Percentiles rank a stretch among this genome's conserved stretches.
phyloP scores from a whole-genome alignment of 257 asterid genomes.

The Asclepias syriaca region DNA sequence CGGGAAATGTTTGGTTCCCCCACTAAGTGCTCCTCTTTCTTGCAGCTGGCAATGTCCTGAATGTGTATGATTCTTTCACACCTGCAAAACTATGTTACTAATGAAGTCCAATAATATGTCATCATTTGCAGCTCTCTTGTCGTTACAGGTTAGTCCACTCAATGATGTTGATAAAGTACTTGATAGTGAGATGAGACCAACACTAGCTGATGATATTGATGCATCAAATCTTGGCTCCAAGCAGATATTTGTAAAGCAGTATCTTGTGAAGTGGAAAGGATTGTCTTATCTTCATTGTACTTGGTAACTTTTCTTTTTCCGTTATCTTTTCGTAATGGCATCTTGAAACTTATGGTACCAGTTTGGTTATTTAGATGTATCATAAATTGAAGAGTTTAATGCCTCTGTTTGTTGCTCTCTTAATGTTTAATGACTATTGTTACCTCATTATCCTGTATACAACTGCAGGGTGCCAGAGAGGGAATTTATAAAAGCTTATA shows the following conservation, averaged over 20 bases:
- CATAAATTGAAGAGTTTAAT: background rate
- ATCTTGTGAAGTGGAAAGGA: constrained; percentile 95
- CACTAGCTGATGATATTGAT: constrained; percentile 57
- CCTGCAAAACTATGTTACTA: constrained; percentile 18
- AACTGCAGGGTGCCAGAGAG: constrained; percentile 88
- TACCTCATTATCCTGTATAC: constrained; percentile 11
- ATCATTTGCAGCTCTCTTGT: constrained; percentile 4
- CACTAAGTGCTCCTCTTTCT: constrained; percentile 56
- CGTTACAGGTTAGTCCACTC: constrained; percentile 70
- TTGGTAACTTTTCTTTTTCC: constrained; percentile 41
- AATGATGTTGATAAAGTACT: constrained; percentile 83
- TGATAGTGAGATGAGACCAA: constrained; percentile 88
- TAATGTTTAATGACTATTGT: background rate
- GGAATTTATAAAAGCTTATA: constrained; percentile 79
- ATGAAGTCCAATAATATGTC: constrained; percentile 11
- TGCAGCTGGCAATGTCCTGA: constrained; percentile 86
- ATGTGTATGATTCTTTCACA: constrained; percentile 52
- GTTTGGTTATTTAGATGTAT: background rate
- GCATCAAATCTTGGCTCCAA: constrained; percentile 61
- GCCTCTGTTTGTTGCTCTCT: background rate
- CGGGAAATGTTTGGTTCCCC: constrained; percentile 73
- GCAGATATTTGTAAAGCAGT: constrained; percentile 82
- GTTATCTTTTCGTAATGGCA: constrained; percentile 14
- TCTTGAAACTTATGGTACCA: constrained; percentile 1
- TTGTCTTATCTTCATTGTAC: constrained; percentile 86